Evolutionary conservation across 768 basidiomycete genomes (phyloP), one percentile per base, ranked within the genome.

Genomic region (Mycena alexandri): DNA sequence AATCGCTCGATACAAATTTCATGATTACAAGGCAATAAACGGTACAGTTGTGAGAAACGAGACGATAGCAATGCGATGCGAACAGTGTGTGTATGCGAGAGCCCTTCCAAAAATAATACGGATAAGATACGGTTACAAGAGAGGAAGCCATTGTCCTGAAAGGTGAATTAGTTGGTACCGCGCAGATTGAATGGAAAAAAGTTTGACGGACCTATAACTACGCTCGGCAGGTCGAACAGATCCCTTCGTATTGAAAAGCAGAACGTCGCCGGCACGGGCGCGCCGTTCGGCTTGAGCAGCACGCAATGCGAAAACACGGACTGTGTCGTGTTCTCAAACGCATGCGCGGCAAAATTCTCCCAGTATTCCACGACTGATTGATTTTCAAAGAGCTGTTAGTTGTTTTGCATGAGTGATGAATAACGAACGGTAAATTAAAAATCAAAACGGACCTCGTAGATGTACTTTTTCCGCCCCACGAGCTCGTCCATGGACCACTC

Each of bases 271-370:
- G 94, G 93, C 29, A 98, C 89, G 2, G 94, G 93, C 3, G 90
- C 87, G 17, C 94, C 93, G 29, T 86, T 87, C 8, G 93, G 93
- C 76, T 96, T 95, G 69, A 96, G 86, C 48, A 98, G 78, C 34
- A 95, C 93, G 68, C 95, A 96, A 73, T 96, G 93, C 65, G 94
- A 93, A 78, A 95, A 96, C 59, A 99, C 94, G 2, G 94, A 94
- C 80, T 95, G 95, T 42, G 95, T 94, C 57, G 96, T 95, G 79
- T 96, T 98, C 78, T 99, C 97, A 74, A 99, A 99, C 9, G 98
- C 97, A 79, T 98, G 95, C 55, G 91, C 89, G 29, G 95, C 94
- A 77, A 99, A 99, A 78, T 93, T 95, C 79, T 99, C 98, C 92
- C 93, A 96, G 77, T 95, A 96, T 77, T 95, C 93, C 57, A 98